Evolutionary conservation across 2,329 filamentous ascomycete genomes (phyloP).

Genomic region (Diaporthe citriasiana): DNA sequence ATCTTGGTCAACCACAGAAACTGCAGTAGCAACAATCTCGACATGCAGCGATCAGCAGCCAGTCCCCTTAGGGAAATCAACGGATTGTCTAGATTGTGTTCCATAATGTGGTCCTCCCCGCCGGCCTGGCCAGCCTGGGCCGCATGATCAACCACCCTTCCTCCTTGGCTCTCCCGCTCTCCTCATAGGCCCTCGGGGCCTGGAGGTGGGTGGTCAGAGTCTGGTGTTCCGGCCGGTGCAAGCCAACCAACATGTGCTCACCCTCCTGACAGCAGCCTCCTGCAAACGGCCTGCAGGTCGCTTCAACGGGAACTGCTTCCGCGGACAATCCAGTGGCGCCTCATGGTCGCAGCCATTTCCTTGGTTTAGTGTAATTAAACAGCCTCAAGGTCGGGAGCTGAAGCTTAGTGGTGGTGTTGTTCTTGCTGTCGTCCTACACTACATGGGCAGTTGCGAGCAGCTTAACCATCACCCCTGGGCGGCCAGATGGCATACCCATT

Average conservation of each 20-base stretch:
- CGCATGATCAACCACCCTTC: constrained; percentile 12
- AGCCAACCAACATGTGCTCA: constrained; percentile 7
- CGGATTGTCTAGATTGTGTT: constrained; percentile 26
- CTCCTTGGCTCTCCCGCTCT: not conserved
- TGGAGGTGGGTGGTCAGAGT: constrained; percentile 14
- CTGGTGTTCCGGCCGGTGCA: not conserved
- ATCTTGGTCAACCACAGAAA: constrained; percentile 11
- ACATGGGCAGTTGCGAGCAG: not conserved
- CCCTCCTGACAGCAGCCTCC: constrained; percentile 37
- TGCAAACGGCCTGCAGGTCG: constrained; percentile 35
- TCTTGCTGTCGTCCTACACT: not conserved
- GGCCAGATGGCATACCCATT: not conserved
- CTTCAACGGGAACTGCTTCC: constrained; percentile 21
- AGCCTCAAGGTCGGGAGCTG: not conserved
- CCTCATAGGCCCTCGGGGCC: not conserved
- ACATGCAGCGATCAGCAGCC: constrained; percentile 28
- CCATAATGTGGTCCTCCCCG: constrained; percentile 29
- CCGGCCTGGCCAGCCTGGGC: constrained; percentile 18
- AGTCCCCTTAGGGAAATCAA: constrained; percentile 30
- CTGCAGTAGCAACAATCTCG: not conserved
- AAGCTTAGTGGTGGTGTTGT: not conserved
- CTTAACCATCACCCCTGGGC: not conserved
- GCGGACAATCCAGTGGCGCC: not conserved
- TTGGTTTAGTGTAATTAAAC: not conserved
- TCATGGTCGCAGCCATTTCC: not conserved